Percentiles rank a stretch among this genome's conserved stretches.
These are phyloP conservation scores for Phytophthora pinifolia DNA, from an alignment of 352 stramenopile genomes.

Conservation along the genomic window DNA sequence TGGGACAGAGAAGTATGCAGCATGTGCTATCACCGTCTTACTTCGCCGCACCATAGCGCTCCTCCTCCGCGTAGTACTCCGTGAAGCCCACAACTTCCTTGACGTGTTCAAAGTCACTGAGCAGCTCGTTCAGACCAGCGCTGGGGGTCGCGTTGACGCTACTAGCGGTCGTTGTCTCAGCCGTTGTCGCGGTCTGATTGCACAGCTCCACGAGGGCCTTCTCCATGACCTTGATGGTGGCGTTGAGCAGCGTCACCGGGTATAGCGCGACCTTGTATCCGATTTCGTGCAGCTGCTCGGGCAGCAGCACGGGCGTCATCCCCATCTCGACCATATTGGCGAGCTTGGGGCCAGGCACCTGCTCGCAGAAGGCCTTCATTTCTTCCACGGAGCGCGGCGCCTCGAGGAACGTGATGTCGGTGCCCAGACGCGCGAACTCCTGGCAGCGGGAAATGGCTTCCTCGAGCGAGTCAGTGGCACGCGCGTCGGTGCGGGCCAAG, in stretches of 20 bases:
- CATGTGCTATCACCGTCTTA: not conserved
- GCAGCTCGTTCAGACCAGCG: constrained; percentile 69
- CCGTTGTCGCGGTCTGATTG: constrained; percentile 33
- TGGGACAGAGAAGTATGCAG: too few species aligned
- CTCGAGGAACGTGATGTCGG: constrained; percentile 96
- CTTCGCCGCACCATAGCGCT: constrained; percentile 22
- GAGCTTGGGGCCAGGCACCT: constrained; percentile 92
- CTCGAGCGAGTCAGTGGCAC: constrained; percentile 85
- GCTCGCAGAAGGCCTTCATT: constrained; percentile 90
- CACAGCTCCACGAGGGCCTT: constrained; percentile 80
- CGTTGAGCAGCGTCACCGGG: constrained; percentile 92
- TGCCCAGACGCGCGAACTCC: constrained; percentile 47
- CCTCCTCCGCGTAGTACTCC: constrained; percentile 87
- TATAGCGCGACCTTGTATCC: constrained; percentile 94
- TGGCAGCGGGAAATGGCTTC: constrained; percentile 92
- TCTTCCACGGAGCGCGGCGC: constrained; percentile 89
- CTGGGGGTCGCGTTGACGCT: constrained; percentile 33
- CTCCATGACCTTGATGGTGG: constrained; percentile 92
- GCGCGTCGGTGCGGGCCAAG: constrained; percentile 92
- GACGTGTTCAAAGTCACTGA: constrained; percentile 86
- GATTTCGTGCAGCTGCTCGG: constrained; percentile 84
- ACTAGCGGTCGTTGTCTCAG: not conserved
- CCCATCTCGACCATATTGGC: constrained; percentile 96
- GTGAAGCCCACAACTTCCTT: constrained; percentile 93
- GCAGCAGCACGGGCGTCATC: constrained; percentile 87